A percentile compares a stretch with the other conserved stretches of the same genome.
Evolutionary conservation across 2,329 filamentous ascomycete genomes (phyloP).

Genomic region (Fusarium goolgardi): DNA sequence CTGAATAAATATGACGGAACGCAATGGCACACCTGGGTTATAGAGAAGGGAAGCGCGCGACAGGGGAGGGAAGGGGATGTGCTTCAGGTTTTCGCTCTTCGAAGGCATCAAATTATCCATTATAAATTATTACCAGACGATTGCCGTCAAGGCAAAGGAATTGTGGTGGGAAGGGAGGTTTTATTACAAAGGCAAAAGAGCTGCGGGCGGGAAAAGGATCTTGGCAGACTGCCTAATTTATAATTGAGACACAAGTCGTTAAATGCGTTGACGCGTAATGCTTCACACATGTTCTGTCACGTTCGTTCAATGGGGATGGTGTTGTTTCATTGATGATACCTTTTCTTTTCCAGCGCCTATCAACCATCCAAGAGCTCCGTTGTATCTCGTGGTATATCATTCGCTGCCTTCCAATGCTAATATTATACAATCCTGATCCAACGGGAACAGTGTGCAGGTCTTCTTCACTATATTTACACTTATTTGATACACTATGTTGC

Average conservation of each 20-base stretch:
- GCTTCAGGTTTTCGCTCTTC: constrained; percentile 31
- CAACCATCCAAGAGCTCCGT: constrained; percentile 16
- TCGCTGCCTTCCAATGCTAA: constrained; percentile 35
- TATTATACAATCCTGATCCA: constrained; percentile 36
- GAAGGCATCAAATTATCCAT: constrained; percentile 39
- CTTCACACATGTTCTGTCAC: neutral
- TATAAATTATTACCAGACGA: constrained; percentile 35
- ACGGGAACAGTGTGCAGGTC: constrained; percentile 18
- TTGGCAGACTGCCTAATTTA: constrained; percentile 39
- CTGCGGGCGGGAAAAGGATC: constrained; percentile 35
- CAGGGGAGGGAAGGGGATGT: constrained; percentile 8
- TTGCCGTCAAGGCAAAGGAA: constrained; percentile 12
- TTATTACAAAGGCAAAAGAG: constrained; percentile 30
- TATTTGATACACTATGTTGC: constrained; percentile 27
- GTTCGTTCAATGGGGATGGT: constrained; percentile 13
- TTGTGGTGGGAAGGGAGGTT: neutral
- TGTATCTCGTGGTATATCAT: constrained; percentile 28
- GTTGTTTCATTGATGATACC: constrained; percentile 32
- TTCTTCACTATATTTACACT: constrained; percentile 39
- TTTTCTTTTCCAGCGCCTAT: constrained; percentile 19
- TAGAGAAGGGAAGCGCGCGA: constrained; percentile 26
- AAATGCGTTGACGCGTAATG: constrained; percentile 28
- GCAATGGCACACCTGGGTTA: constrained; percentile 28
- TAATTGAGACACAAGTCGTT: constrained; percentile 42
- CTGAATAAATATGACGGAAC: constrained; percentile 40